Base-by-base conservation (phyloP, 495 filamentous ascomycete genomes). In the Daldinia decipiens region DNA sequence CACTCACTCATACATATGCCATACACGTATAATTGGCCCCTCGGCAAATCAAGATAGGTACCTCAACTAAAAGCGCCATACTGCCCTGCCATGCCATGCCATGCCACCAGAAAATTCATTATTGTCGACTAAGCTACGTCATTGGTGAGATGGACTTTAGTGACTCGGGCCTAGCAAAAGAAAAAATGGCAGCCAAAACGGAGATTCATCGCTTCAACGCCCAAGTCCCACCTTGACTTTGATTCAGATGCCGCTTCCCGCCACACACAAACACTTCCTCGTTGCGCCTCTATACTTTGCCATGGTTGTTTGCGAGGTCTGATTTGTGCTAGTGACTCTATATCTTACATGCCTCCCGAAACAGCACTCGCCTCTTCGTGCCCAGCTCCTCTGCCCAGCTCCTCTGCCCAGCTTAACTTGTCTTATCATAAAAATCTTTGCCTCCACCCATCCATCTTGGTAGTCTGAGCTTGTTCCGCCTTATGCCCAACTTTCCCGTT, bases 171-270 rank as follows among this genome's bases (percentile, higher is more conserved):
- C 56, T 56, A 38, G 50, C 54, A 70, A 31, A 27, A 52, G 43
- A 64, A 9, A 40, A 59, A 55, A 32, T 43, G 38, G 38, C 21
- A 40, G 21, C 34, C 58, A 54, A 36, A 36, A 64, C 11, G 27
- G 19, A 21, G 40, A 9, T 56, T 34, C 38, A 32, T 40, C 19
- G 9, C 60, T 59, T 72, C 64, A 63, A 72, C 55, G 59, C 64
- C 64, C 31, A 36, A 68, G 63, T 63, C 69, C 69, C 63, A 72
- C 69, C 53, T 59, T 62, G 43, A 59, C 59, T 68, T 43, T 58
- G 40, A 53, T 39, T 39, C 39, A 61, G 57, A 72, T 72, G 70
- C 56, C 56, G 70, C 56, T 68, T 72, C 65, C 70, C 70, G 70
- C 70, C 65, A 65, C 64, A 72, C 60, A 63, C 63, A 67, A 60